These are phyloP conservation scores for Lactarius akahatsu DNA, from an alignment of 768 basidiomycete species.

Conservation along the genomic window DNA sequence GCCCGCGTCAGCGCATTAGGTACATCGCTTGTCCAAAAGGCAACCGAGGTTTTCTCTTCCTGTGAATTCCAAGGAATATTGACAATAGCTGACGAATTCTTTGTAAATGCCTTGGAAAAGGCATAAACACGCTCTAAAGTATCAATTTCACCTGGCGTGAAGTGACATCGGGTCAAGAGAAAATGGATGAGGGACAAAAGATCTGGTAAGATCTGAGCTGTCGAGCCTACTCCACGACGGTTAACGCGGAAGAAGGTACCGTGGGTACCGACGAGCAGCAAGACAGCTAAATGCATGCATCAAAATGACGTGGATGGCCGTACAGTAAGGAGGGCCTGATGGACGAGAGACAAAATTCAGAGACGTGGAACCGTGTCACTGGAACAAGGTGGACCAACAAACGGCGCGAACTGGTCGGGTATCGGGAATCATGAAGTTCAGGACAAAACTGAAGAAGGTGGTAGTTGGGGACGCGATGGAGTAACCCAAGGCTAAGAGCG, in stretches of 20 bases:
- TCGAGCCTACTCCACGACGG: slow-evolving; percentile 32
- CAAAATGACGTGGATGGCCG: slow-evolving; percentile 82
- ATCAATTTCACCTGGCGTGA: too few species aligned
- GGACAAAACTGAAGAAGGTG: slow-evolving; percentile 45
- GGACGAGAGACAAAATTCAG: slow-evolving; percentile 87
- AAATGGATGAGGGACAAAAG: too few species aligned
- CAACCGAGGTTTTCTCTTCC: too few species aligned
- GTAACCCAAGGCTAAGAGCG: slow-evolving; percentile 48
- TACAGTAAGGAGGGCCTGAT: slow-evolving; percentile 59
- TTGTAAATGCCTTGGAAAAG: too few species aligned
- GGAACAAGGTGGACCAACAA: slow-evolving; percentile 65
- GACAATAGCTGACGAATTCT: too few species aligned
- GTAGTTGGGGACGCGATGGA: slow-evolving; percentile 75
- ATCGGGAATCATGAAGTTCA: slow-evolving; percentile 44
- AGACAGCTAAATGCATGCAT: slow-evolving; percentile 53
- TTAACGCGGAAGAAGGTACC: slow-evolving; percentile 37
- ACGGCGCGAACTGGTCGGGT: slow-evolving; percentile 64
- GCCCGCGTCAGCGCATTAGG: too few species aligned
- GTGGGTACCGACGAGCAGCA: slow-evolving; percentile 35
- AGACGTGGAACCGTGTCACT: slow-evolving; percentile 44
- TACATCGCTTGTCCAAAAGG: too few species aligned
- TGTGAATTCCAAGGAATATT: too few species aligned
- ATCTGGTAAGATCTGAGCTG: too few species aligned
- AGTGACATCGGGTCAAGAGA: too few species aligned
- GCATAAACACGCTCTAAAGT: too few species aligned